Evolutionary conservation across 2,329 filamentous ascomycete genomes (phyloP).

Genomic region (Ascochyta koolunga): DNA sequence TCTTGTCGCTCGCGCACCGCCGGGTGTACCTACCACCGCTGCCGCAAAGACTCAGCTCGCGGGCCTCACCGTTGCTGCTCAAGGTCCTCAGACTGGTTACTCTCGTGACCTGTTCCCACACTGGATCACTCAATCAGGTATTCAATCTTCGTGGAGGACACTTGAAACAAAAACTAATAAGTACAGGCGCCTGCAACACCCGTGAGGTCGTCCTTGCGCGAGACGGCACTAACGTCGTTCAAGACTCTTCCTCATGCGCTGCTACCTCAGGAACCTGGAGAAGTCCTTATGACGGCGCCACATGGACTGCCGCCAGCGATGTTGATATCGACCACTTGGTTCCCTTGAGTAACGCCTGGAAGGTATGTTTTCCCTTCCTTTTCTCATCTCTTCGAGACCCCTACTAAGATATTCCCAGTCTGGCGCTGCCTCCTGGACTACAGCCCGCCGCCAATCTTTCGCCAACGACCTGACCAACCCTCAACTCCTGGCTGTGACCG

Average conservation of each 20-base stretch:
- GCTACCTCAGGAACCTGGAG: slow-evolving; percentile 71
- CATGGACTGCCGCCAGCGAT: slow-evolving; percentile 71
- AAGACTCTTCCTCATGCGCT: slow-evolving; percentile 64
- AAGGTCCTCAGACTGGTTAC: slow-evolving; percentile 64
- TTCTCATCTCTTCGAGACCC: neutral
- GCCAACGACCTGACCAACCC: slow-evolving; percentile 79
- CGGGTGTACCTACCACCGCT: slow-evolving; percentile 67
- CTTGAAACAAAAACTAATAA: neutral
- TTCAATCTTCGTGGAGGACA: neutral
- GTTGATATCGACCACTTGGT: slow-evolving; percentile 87
- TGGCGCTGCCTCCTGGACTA: slow-evolving; percentile 75
- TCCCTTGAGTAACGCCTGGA: slow-evolving; percentile 80
- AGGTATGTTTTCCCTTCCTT: slow-evolving; percentile 43
- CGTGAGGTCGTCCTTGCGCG: slow-evolving; percentile 74
- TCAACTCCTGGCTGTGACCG: slow-evolving; percentile 80
- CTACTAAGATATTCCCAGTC: slow-evolving; percentile 54
- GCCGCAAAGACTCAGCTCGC: slow-evolving; percentile 65
- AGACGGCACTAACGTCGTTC: slow-evolving; percentile 70
- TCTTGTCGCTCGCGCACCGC: slow-evolving; percentile 52
- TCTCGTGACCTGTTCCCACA: slow-evolving; percentile 72
- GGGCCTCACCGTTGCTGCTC: slow-evolving; percentile 62
- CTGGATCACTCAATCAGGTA: slow-evolving; percentile 65
- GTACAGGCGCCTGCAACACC: slow-evolving; percentile 66
- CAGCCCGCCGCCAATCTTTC: slow-evolving; percentile 68
- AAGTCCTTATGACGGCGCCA: slow-evolving; percentile 75